phyloP scores from a whole-genome alignment of 176 grass and related monocot genomes.

The Urochloa ruziziensis region DNA sequence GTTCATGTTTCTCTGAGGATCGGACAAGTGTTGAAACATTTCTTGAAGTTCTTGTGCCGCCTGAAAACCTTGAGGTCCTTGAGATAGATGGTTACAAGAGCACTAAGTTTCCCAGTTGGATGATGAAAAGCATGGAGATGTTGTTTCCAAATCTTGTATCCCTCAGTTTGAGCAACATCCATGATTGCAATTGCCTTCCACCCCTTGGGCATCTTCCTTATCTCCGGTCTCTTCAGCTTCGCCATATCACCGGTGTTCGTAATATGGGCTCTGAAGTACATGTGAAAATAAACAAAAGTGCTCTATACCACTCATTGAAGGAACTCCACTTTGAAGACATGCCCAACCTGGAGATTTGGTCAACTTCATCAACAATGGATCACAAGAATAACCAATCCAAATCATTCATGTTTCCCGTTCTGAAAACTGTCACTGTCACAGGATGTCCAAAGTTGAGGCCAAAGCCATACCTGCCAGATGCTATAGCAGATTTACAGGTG shows the following conservation, averaged over 20 bases:
- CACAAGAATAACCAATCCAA: neutral
- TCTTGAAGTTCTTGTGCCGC: constrained; percentile 48
- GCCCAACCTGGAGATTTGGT: constrained; percentile 47
- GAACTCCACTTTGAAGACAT: constrained; percentile 54
- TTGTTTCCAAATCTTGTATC: constrained; percentile 46
- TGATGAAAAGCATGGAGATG: constrained; percentile 26
- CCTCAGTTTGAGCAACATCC: constrained; percentile 51
- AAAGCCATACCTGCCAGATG: constrained; percentile 26
- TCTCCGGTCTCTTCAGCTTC: constrained; percentile 48
- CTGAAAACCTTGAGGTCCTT: constrained; percentile 43
- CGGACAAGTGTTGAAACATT: constrained; percentile 18
- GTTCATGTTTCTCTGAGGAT: neutral
- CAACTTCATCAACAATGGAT: constrained; percentile 18
- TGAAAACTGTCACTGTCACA: constrained; percentile 32
- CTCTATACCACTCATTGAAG: constrained; percentile 47
- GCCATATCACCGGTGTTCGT: constrained; percentile 31
- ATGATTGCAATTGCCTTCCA: constrained; percentile 41
- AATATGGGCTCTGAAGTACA: constrained; percentile 33
- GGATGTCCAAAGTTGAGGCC: constrained; percentile 50
- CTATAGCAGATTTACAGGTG: constrained; percentile 42
- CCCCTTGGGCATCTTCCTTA: constrained; percentile 34
- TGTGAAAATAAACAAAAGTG: neutral
- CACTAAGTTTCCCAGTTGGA: constrained; percentile 44
- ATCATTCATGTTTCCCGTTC: constrained; percentile 44
- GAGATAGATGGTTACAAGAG: constrained; percentile 44